Evolutionary conservation across 176 grass and related monocot genomes (phyloP).

Genomic region (Stipa capillata): DNA sequence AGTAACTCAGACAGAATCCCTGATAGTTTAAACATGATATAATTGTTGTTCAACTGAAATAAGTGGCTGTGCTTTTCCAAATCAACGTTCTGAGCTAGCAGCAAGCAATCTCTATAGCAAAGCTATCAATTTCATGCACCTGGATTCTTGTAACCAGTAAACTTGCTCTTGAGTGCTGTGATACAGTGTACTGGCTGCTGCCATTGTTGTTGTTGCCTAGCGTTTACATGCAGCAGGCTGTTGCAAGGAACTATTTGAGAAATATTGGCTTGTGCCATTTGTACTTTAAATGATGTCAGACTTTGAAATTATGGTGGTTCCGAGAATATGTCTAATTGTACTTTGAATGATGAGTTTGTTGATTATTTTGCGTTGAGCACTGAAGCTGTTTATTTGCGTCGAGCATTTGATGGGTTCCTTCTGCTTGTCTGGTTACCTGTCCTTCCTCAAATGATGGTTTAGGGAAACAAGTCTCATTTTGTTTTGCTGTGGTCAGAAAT

Average conservation of each 20-base stretch:
- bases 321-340: neutral
- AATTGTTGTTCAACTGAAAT: neutral
- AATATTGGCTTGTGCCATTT: neutral
- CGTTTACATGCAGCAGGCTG: neutral
- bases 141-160: slow-evolving; percentile 8
- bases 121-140: neutral
- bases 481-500: too few species aligned
- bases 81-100: slow-evolving; percentile 1
- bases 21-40: neutral
- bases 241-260: neutral
- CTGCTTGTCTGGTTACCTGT: too few species aligned
- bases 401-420: too few species aligned
- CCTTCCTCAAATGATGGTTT: too few species aligned
- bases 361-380: neutral
- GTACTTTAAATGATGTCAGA: neutral
- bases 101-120: neutral
- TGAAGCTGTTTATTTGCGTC: neutral
- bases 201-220: neutral
- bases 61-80: neutral
- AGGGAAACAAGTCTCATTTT: too few species aligned
- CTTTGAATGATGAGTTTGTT: neutral
- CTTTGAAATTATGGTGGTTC: neutral
- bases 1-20: neutral
- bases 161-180: neutral
- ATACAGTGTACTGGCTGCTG: too few species aligned